Percentiles rank a stretch among this genome's conserved stretches.
phyloP scores from a whole-genome alignment of 176 grass and related monocot species.

The Carex parvula region DNA sequence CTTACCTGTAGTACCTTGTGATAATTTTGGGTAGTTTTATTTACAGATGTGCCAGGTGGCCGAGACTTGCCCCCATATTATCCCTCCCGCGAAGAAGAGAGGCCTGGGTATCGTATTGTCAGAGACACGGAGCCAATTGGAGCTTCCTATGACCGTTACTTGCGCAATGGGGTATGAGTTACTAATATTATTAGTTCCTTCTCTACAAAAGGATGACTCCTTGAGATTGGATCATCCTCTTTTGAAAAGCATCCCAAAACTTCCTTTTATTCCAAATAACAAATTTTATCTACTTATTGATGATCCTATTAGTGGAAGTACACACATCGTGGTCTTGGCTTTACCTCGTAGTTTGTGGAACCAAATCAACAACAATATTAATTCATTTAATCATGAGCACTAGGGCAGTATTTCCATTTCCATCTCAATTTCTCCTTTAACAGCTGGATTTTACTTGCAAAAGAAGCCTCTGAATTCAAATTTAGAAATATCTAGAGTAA shows the following conservation, averaged over 20 bases:
- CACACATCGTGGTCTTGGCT: background rate
- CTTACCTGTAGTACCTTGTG: background rate
- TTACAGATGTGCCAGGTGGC: constrained; percentile 50
- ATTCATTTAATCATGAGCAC: background rate
- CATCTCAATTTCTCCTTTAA: background rate
- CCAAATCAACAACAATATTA: background rate
- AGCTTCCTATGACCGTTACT: constrained; percentile 64
- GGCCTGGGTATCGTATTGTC: constrained; percentile 55
- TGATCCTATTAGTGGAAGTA: background rate
- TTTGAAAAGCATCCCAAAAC: background rate
- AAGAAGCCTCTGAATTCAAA: background rate
- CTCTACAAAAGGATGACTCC: background rate
- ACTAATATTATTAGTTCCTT: background rate
- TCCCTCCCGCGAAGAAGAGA: constrained; percentile 62
- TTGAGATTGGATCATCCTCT: background rate
- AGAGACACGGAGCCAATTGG: constrained; percentile 73
- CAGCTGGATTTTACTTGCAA: background rate
- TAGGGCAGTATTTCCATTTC: background rate
- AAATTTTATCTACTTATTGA: background rate
- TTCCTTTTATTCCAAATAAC: background rate
- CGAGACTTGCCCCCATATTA: constrained; percentile 37
- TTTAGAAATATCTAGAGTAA: background rate
- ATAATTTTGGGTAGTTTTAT: constrained; percentile 1
- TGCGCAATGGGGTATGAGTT: constrained; percentile 63
- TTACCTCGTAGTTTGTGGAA: background rate